Evolutionary conservation across 805 yeast species (phyloP), one percentile per base, ranked within the genome.

Genomic region (Ogataea pignaliae): DNA sequence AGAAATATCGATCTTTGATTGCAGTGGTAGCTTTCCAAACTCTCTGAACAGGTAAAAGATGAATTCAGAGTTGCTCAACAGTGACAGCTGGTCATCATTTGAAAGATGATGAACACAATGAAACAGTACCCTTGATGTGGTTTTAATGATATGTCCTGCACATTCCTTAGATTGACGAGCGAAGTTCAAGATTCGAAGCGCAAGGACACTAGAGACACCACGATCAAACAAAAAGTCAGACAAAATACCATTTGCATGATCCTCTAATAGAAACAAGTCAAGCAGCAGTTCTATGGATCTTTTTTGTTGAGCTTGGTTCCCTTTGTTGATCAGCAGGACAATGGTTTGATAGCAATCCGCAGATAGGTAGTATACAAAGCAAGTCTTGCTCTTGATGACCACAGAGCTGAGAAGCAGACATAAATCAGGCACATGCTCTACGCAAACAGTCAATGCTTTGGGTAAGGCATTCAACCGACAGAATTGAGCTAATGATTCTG

Each of bases 1-100:
- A 29, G 50, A 38, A 29, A 51, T 29, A 40, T 50, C 53, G 26
- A 50, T 41, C 26, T 50, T 50, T n/a, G 51, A 41, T 14, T 42
- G 45, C 36, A 49, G 41, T 8, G 51, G 43, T 5, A 49, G 34
- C 32, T 49, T 45, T 36, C 34, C 39, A 28, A 52, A 49, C 18
- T 44, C 40, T 32, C 52, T 42, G 28, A 49, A 52, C 29, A 52
- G 17, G 17, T 42, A 49, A 4, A 46, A 41, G 15, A 52, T 37
- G 38, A 49, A 49, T n/a, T 52, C 50, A 15, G 40, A 34, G 11
- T 29, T 13, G 26, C 26, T 21, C 7, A 21, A 21, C 32, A 11
- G 21, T 12, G 12, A 12, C 18, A 16, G 11, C 9, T 17, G 40
- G 15, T 26, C 11, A 15, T 8, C n/a, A 7, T n/a, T 36, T 30